Conservation (phyloP, 1,284 basidiomycete species). For the Ceratobasidium sp. region DNA sequence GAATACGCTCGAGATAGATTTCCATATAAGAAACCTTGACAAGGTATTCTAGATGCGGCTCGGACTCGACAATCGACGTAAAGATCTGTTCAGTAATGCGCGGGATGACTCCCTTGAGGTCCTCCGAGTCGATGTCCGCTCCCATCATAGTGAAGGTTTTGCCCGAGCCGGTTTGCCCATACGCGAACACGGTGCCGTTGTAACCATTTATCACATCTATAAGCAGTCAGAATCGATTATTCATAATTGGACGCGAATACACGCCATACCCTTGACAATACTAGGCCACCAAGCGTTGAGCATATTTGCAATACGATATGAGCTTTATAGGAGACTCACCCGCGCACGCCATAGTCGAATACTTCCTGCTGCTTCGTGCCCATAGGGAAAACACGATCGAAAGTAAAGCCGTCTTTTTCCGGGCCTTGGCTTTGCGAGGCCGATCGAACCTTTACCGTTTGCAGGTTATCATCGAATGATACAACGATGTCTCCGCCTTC, state of each 20-base stretch:
- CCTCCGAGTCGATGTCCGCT: slow-evolving; percentile 91
- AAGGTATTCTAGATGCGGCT: slow-evolving; percentile 94
- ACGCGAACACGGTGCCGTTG: slow-evolving; percentile 98
- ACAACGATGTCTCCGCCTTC: slow-evolving; percentile 93
- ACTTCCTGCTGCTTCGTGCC: slow-evolving; percentile 91
- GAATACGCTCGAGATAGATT: slow-evolving; percentile 97
- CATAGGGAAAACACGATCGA: slow-evolving; percentile 97
- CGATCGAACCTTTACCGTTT: slow-evolving; percentile 82
- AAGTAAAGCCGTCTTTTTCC: slow-evolving; percentile 93
- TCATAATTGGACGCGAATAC: neutral
- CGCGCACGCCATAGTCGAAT: slow-evolving; percentile 98
- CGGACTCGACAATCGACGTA: slow-evolving; percentile 94
- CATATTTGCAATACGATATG: slow-evolving; percentile 15
- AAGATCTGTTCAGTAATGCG: slow-evolving; percentile 99
- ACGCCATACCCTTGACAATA: slow-evolving; percentile 73
- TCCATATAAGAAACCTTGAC: slow-evolving; percentile 99
- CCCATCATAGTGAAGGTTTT: slow-evolving; percentile 99
- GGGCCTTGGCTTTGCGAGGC: slow-evolving; percentile 70
- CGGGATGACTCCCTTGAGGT: slow-evolving; percentile 95
- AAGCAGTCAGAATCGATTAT: slow-evolving; percentile 36
- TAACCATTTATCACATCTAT: slow-evolving; percentile 98
- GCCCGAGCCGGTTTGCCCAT: slow-evolving; percentile 98
- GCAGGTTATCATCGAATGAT: slow-evolving; percentile 83
- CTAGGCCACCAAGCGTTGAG: slow-evolving; percentile 51
- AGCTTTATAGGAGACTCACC: slow-evolving; percentile 61